A percentile compares a stretch with the other conserved stretches of the same genome.
phyloP scores from a whole-genome alignment of 495 filamentous ascomycete genomes.

The Wilcoxina mikolae region DNA sequence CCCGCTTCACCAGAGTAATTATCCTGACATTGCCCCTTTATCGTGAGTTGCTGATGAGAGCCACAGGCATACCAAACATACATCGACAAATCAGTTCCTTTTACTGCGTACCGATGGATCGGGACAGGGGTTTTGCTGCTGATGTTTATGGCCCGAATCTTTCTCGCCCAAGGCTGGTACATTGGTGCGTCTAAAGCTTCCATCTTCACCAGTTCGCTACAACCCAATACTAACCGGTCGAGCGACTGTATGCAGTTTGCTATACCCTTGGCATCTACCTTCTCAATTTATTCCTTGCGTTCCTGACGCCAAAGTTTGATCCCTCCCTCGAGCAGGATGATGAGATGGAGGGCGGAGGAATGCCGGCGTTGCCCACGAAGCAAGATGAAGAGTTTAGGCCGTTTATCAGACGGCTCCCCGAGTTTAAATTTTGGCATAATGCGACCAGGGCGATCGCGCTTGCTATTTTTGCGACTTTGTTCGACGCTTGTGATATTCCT shows the following conservation, averaged over 20 bases:
- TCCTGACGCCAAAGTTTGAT: conserved; percentile 97
- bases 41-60: conserved; percentile 12
- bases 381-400: conserved; percentile 93
- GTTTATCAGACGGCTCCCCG: conserved; percentile 86
- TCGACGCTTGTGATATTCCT: conserved; percentile 82
- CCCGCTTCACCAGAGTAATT: conserved; percentile 48
- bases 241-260: conserved; percentile 45
- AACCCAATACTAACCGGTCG: background rate
- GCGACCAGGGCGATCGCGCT: conserved; percentile 78
- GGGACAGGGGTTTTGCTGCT: conserved; percentile 58
- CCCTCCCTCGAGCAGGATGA: conserved; percentile 90
- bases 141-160: conserved; percentile 74
- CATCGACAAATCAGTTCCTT: conserved; percentile 83
- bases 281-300: conserved; percentile 96
- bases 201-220: background rate
- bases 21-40: background rate
- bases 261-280: conserved; percentile 99
- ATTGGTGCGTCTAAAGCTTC: conserved; percentile 51
- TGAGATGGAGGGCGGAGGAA: conserved; percentile 83
- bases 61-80: conserved; percentile 82
- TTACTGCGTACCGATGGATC: conserved; percentile 73
- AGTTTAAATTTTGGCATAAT: conserved; percentile 99
- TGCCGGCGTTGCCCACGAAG: conserved; percentile 70
- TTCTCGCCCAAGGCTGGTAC: conserved; percentile 93
- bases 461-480: conserved; percentile 81